phyloP scores from a whole-genome alignment of 768 basidiomycete species.

The Trametes coccinea region DNA sequence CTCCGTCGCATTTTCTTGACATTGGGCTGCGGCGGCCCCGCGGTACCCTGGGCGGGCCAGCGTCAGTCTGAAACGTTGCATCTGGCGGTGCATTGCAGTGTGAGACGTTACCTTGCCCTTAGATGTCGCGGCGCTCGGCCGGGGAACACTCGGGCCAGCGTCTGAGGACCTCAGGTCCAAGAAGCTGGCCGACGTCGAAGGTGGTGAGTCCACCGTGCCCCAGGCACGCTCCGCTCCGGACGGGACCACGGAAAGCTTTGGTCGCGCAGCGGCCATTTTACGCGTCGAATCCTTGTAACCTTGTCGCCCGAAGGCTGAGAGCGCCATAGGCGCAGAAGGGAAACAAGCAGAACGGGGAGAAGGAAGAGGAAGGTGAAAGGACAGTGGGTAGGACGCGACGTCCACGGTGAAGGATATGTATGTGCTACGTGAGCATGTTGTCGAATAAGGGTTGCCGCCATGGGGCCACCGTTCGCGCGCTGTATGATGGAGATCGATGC shows the following conservation, averaged over 20 bases:
- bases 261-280: constrained; percentile 34
- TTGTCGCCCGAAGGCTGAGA: constrained; percentile 22
- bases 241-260: constrained; percentile 28
- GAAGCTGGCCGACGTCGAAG: constrained; percentile 10
- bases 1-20: constrained; percentile 32
- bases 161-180: constrained; percentile 15
- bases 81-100: background rate
- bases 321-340: constrained; percentile 26
- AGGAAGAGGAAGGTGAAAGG: constrained; percentile 10
- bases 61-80: constrained; percentile 9
- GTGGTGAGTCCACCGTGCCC: constrained; percentile 30
- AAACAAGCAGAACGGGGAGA: constrained; percentile 11
- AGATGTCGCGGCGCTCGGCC: constrained; percentile 1
- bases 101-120: constrained; percentile 17
- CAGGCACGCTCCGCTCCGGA: constrained; percentile 33
- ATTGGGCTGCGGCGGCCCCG: constrained; percentile 24
- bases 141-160: constrained; percentile 2
- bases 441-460: constrained; percentile 6
- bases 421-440: constrained; percentile 6
- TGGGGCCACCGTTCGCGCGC: constrained; percentile 16
- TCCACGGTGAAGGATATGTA: constrained; percentile 9
- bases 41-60: constrained; percentile 6
- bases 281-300: constrained; percentile 27
- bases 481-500: constrained; percentile 17
- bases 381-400: constrained; percentile 6